phyloP scores from a whole-genome alignment of 2,329 filamentous ascomycete genomes.

The Sarocladiaceae sp. region DNA sequence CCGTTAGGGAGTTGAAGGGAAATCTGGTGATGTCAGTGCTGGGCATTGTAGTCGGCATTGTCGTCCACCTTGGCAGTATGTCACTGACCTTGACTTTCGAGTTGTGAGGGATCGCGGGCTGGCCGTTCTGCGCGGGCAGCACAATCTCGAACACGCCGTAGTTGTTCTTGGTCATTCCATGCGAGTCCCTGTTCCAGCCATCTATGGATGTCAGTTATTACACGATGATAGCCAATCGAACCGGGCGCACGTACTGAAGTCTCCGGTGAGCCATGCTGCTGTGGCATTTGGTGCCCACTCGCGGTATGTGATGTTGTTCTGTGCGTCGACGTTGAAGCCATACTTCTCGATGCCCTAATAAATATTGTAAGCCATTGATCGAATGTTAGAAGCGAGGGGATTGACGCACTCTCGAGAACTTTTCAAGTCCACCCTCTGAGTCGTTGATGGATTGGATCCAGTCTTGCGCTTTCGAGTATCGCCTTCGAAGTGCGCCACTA shows the following conservation, averaged over 20 bases:
- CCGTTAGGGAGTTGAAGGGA: conserved; percentile 74
- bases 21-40: conserved; percentile 48
- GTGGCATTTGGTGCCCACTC: conserved; percentile 95
- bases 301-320: conserved; percentile 83
- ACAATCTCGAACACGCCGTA: conserved; percentile 85
- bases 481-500: conserved; percentile 65
- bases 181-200: conserved; percentile 75
- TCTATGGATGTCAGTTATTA: no score
- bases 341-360: conserved; percentile 75
- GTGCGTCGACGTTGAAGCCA: conserved; percentile 73
- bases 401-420: conserved; percentile 70
- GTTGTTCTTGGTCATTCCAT: conserved; percentile 78
- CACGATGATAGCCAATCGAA: conserved; percentile 20
- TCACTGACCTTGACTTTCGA: conserved; percentile 83
- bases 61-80: neutral
- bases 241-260: conserved; percentile 66
- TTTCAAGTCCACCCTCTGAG: conserved; percentile 81
- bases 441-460: conserved; percentile 84
- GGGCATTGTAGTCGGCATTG: neutral
- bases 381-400: neutral
- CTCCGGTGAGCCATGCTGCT: conserved; percentile 80
- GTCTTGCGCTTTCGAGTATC: conserved; percentile 71
- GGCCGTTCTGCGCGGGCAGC: conserved; percentile 65
- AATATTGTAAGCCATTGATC: neutral
- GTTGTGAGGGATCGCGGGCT: conserved; percentile 79